phyloP scores from a whole-genome alignment of 2,329 filamentous ascomycete genomes.

The Diplodia sapinea region DNA sequence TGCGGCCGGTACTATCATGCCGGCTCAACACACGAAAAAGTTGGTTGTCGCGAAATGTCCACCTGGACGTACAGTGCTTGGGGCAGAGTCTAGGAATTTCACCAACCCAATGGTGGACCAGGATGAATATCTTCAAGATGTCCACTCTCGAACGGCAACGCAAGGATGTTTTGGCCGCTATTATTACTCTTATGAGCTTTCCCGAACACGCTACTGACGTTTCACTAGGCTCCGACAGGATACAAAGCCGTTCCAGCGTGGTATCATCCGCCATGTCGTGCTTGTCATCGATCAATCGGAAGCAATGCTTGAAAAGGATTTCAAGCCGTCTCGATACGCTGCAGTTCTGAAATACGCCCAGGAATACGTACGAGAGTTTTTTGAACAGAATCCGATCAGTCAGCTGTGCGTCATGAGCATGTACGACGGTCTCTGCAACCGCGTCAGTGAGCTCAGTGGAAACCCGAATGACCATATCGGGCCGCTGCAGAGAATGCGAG shows the following conservation, averaged over 20 bases:
- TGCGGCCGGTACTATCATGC: not conserved
- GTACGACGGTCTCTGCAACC: slow-evolving; percentile 85
- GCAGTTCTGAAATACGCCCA: slow-evolving; percentile 81
- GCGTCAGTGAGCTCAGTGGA: slow-evolving; percentile 87
- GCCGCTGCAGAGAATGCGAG: slow-evolving; percentile 69
- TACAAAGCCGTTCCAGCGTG: slow-evolving; percentile 92
- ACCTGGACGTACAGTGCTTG: not conserved
- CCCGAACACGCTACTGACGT: slow-evolving; percentile 2
- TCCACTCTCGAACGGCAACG: not conserved
- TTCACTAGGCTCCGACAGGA: slow-evolving; percentile 77
- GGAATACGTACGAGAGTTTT: slow-evolving; percentile 91
- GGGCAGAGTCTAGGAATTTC: not conserved
- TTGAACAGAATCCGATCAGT: slow-evolving; percentile 97
- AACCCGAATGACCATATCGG: slow-evolving; percentile 89
- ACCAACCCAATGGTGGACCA: not conserved
- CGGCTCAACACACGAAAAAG: not conserved
- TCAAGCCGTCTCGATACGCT: slow-evolving; percentile 84
- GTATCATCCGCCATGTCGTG: slow-evolving; percentile 95
- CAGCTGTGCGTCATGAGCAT: slow-evolving; percentile 93
- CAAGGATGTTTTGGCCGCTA: not conserved
- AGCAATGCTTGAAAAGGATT: slow-evolving; percentile 93
- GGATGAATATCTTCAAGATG: not conserved
- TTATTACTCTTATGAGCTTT: not conserved
- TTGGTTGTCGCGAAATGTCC: not conserved
- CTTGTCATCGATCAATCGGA: slow-evolving; percentile 90